Conservation (phyloP, 305 asterid species). For the Fraxinus platypoda region DNA sequence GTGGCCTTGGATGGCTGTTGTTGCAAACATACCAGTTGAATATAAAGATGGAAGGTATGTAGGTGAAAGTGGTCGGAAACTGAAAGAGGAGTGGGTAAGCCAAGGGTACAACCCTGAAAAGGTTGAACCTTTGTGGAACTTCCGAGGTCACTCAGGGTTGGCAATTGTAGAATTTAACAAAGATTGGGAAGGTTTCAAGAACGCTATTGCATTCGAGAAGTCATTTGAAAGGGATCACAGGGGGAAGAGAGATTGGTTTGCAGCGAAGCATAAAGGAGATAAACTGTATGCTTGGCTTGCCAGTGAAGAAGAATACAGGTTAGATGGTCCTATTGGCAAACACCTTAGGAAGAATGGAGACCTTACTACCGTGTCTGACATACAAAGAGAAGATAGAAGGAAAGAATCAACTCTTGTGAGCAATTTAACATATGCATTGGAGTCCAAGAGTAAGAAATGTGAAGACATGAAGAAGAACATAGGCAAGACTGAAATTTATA, state of each 20-base stretch:
- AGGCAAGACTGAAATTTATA: conserved; percentile 51
- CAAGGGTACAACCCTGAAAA: conserved; percentile 68
- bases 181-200: conserved; percentile 67
- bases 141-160: conserved; percentile 62
- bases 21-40: conserved; percentile 65
- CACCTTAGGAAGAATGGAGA: conserved; percentile 67
- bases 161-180: conserved; percentile 62
- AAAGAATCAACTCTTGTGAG: conserved; percentile 42
- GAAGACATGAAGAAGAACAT: conserved; percentile 55
- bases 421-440: conserved; percentile 41
- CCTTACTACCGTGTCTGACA: conserved; percentile 55
- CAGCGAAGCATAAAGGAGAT: conserved; percentile 36
- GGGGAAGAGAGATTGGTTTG: conserved; percentile 67
- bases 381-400: conserved; percentile 48
- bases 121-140: conserved; percentile 66
- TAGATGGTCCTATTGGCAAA: conserved; percentile 43
- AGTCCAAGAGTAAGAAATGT: conserved; percentile 47
- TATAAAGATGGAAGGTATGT: conserved; percentile 46
- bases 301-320: conserved; percentile 54
- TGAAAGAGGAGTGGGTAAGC: conserved; percentile 50
- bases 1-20: conserved; percentile 83
- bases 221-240: conserved; percentile 54
- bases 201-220: conserved; percentile 69
- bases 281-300: conserved; percentile 79
- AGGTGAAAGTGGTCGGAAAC: conserved; percentile 58